Evolutionary conservation across 1,139 yeast species (phyloP).

Genomic region (Lodderomyces parapsilosis): DNA sequence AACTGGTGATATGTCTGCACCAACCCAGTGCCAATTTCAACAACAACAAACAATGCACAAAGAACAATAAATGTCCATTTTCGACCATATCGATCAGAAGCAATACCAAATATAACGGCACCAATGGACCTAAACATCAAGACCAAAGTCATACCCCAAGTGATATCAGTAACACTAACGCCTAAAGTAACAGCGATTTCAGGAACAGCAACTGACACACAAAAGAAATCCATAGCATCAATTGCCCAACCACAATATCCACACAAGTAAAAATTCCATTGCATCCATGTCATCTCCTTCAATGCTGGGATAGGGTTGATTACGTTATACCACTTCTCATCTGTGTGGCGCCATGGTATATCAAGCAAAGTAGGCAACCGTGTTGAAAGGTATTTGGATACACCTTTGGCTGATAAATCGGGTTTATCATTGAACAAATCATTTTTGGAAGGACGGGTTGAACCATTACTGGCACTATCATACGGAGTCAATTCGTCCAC

Average conservation of each 20-base stretch:
- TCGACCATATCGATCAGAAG: slow-evolving; percentile 70
- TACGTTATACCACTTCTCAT: slow-evolving; percentile 17
- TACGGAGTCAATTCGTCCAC: background rate
- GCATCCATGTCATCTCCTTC: slow-evolving; percentile 24
- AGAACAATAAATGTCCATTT: slow-evolving; percentile 66
- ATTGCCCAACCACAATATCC: slow-evolving; percentile 77
- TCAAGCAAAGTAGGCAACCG: slow-evolving; percentile 25
- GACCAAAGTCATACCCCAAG: slow-evolving; percentile 82
- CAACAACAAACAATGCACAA: slow-evolving; percentile 49
- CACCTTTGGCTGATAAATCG: slow-evolving; percentile 22
- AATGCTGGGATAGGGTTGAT: slow-evolving; percentile 37
- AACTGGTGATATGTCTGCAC: slow-evolving; percentile 63
- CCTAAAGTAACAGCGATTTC: slow-evolving; percentile 54
- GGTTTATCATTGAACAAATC: slow-evolving; percentile 25
- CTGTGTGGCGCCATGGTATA: slow-evolving; percentile 16
- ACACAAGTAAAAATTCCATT: slow-evolving; percentile 59
- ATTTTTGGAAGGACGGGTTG: slow-evolving; percentile 12
- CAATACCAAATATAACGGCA: slow-evolving; percentile 65
- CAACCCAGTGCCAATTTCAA: slow-evolving; percentile 75
- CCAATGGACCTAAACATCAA: slow-evolving; percentile 81
- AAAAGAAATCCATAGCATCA: slow-evolving; percentile 78
- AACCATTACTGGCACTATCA: background rate
- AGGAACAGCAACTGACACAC: slow-evolving; percentile 61
- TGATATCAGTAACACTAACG: slow-evolving; percentile 50
- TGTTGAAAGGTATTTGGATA: slow-evolving; percentile 24